Percentiles rank a stretch among this genome's conserved stretches.
Evolutionary conservation across 2,329 filamentous ascomycete genomes (phyloP).

Genomic region (Curvularia verruculosa): DNA sequence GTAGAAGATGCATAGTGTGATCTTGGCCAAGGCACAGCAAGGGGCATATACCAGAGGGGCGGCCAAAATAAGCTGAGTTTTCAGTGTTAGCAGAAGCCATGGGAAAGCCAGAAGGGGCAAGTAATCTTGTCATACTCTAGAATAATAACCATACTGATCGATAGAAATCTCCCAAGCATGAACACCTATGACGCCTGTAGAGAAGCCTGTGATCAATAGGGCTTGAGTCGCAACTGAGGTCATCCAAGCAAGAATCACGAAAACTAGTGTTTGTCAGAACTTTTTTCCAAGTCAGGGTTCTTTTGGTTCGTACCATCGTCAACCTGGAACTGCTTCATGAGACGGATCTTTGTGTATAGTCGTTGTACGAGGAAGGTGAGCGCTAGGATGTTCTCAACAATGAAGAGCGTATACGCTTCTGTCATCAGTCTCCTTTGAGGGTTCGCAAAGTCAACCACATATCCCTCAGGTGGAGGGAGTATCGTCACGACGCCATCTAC

Average conservation of each 20-base stretch:
- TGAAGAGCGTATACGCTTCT: constrained; percentile 28
- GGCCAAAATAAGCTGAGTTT: constrained; percentile 21
- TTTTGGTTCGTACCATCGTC: constrained; percentile 31
- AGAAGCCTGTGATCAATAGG: constrained; percentile 15
- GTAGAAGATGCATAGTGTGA: constrained; percentile 29
- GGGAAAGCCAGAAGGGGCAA: neutral
- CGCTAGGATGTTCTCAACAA: constrained; percentile 27
- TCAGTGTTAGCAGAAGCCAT: neutral
- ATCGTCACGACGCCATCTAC: constrained; percentile 18
- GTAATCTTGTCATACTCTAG: constrained; percentile 10
- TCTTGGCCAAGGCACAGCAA: constrained; percentile 25
- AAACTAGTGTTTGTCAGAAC: constrained; percentile 9
- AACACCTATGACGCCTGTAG: constrained; percentile 19
- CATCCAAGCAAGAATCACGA: constrained; percentile 18
- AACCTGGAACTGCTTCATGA: constrained; percentile 30
- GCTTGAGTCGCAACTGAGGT: constrained; percentile 18
- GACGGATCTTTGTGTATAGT: constrained; percentile 33
- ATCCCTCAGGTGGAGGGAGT: constrained; percentile 34
- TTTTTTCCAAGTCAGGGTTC: neutral
- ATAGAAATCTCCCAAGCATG: constrained; percentile 33
- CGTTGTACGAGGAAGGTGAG: constrained; percentile 33
- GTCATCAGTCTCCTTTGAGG: constrained; percentile 26
- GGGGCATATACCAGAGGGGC: constrained; percentile 23
- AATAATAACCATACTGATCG: constrained; percentile 22
- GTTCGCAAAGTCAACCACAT: constrained; percentile 38